These are phyloP conservation scores for Glycine latifolia DNA, from an alignment of 306 rosid species.

Conservation along the genomic window DNA sequence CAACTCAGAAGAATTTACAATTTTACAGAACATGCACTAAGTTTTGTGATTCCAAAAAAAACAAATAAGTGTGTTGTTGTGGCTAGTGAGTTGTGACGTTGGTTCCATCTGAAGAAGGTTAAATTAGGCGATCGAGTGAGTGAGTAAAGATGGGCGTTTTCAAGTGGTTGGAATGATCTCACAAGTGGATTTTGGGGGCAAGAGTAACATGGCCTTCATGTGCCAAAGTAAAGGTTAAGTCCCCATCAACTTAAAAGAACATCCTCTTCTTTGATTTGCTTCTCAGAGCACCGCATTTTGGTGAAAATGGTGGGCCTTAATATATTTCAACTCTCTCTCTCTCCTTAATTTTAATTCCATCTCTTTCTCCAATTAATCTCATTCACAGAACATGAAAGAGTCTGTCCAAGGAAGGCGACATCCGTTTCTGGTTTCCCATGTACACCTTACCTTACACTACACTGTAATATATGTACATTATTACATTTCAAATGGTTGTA, in stretches of 20 bases:
- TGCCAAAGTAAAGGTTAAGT: conserved; percentile 69
- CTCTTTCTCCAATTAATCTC: conserved; percentile 60
- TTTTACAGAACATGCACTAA: neutral
- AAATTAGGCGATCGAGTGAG: conserved; percentile 1
- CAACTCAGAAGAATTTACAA: conserved; percentile 7
- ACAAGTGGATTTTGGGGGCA: conserved; percentile 63
- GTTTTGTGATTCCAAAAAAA: neutral
- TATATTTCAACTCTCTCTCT: conserved; percentile 4
- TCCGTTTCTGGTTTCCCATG: conserved; percentile 31
- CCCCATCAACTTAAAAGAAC: conserved; percentile 67
- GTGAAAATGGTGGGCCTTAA: conserved; percentile 66
- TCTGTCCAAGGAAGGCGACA: conserved; percentile 47
- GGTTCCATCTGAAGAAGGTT: neutral
- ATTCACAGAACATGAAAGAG: conserved; percentile 73
- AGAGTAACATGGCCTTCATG: conserved; percentile 99
- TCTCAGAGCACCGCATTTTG: conserved; percentile 52
- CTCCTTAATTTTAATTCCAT: conserved; percentile 40
- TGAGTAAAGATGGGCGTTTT: conserved; percentile 43
- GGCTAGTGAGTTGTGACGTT: neutral
- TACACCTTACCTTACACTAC: conserved; percentile 35
- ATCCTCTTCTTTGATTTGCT: conserved; percentile 55
- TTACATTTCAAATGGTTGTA: neutral
- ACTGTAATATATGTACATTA: neutral
- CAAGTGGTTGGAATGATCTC: conserved; percentile 61
- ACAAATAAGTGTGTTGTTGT: neutral